A percentile compares a stretch with the other conserved stretches of the same genome.
These are phyloP conservation scores for Taiwanofungus camphoratus DNA, from an alignment of 1,284 basidiomycete genomes.

Conservation along the genomic window DNA sequence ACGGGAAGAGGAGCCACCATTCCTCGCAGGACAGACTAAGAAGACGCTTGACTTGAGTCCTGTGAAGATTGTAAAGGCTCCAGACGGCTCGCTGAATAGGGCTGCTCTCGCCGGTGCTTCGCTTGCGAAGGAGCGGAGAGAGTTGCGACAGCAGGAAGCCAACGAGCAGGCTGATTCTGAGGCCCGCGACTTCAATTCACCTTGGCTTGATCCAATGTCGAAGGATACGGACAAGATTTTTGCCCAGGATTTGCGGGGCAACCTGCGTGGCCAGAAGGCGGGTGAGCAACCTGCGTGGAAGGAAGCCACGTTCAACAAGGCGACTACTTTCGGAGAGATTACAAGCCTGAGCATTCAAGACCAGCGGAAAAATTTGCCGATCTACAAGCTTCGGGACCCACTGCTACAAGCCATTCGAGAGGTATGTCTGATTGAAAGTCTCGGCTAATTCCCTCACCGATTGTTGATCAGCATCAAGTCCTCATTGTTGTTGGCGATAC, in stretches of 20 bases:
- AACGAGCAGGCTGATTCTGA: slow-evolving; percentile 95
- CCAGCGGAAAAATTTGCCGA: slow-evolving; percentile 87
- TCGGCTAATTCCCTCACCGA: slow-evolving; percentile 18
- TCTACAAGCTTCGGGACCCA: slow-evolving; percentile 93
- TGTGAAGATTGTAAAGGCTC: slow-evolving; percentile 94
- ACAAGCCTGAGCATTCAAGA: slow-evolving; percentile 91
- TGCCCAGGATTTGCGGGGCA: slow-evolving; percentile 89
- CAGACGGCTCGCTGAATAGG: slow-evolving; percentile 91
- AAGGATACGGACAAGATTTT: slow-evolving; percentile 83
- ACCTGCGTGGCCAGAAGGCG: slow-evolving; percentile 77
- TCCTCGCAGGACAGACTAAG: slow-evolving; percentile 95
- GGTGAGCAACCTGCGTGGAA: slow-evolving; percentile 89
- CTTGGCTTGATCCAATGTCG: slow-evolving; percentile 99
- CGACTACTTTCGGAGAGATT: slow-evolving; percentile 94
- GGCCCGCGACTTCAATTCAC: slow-evolving; percentile 87
- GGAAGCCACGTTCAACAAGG: slow-evolving; percentile 90
- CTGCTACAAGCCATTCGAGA: slow-evolving; percentile 89
- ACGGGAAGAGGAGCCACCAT: slow-evolving; percentile 94
- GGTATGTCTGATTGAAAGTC: slow-evolving; percentile 39
- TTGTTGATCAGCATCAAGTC: slow-evolving; percentile 77
- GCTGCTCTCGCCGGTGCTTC: slow-evolving; percentile 93
- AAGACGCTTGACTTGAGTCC: slow-evolving; percentile 93
- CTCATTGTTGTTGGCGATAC: slow-evolving; percentile 85
- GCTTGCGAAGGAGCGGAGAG: slow-evolving; percentile 91
- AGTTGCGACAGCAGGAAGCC: slow-evolving; percentile 89